Conservation (phyloP, 805 yeast species). For the Kuraishia molischiana region DNA sequence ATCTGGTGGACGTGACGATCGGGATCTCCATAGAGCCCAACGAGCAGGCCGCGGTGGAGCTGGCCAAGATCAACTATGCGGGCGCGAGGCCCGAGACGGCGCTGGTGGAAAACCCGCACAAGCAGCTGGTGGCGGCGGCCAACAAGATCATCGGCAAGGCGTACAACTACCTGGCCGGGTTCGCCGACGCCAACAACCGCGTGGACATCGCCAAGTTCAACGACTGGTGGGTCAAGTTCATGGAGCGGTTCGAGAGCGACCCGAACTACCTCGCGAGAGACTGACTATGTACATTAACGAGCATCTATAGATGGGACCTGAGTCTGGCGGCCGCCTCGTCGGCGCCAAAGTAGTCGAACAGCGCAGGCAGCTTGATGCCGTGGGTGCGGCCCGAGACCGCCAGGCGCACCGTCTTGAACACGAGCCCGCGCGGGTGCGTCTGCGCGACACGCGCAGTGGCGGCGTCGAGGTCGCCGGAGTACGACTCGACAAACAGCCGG, state of each 20-base stretch:
- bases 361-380: slow-evolving; percentile 56
- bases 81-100: slow-evolving; percentile 10
- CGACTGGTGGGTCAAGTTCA: slow-evolving; percentile 93
- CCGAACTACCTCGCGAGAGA: slow-evolving; percentile 65
- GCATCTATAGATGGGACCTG: not conserved
- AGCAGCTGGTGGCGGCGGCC: slow-evolving; percentile 49
- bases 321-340: slow-evolving; percentile 22
- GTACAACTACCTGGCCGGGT: slow-evolving; percentile 84
- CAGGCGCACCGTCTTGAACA: slow-evolving; percentile 52
- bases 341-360: slow-evolving; percentile 46
- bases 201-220: slow-evolving; percentile 85
- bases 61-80: slow-evolving; percentile 26
- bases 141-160: slow-evolving; percentile 88
- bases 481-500: slow-evolving; percentile 5
- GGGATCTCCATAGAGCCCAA: slow-evolving; percentile 91
- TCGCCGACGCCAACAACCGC: slow-evolving; percentile 67
- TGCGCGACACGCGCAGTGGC: slow-evolving; percentile 1
- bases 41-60: slow-evolving; percentile 48
- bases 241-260: slow-evolving; percentile 61
- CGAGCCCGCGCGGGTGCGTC: slow-evolving; percentile 15
- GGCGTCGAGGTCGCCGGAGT: slow-evolving; percentile 1
- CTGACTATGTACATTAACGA: slow-evolving; percentile 8
- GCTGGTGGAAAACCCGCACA: slow-evolving; percentile 18
- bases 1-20: slow-evolving; percentile 32
- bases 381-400: slow-evolving; percentile 64